Evolutionary conservation across 257 asterid genomes (phyloP), one percentile per base, ranked within the genome.

Genomic region (Gentiana straminea): DNA sequence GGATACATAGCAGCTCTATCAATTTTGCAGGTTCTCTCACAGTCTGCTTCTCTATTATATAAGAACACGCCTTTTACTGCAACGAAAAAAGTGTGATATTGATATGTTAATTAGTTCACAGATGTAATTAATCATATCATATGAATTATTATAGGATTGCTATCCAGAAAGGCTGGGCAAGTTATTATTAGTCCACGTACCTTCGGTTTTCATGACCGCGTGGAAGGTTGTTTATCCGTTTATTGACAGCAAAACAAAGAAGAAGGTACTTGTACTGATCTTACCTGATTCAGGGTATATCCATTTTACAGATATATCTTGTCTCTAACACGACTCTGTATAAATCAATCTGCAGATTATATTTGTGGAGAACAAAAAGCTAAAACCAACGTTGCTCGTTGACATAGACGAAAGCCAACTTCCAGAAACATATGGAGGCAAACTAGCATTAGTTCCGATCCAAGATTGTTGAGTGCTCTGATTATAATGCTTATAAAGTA

Each of bases 81-180:
- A 41, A 5, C 9, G 46, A 1, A 11, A 38, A 15, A 44, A 11
- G 43, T 51, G 32, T 39, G 50, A 41, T 57, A 7, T 51, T 33
- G 6, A 7, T 32, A 5, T 1, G 2, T 34, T 8, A 34, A 48
- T 7, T 24, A 51, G 33, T 48, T 65, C 10, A 41, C 46, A 4
- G 37, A 5, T 24, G n/a, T 44, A 51, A 24, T 47, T 15, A 24
- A 24, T 24, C 24, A 24, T 24, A 8, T 58, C 33, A 8, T 52
- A 57, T 33, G 4, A 54, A 8, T 63, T 13, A 24, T 24, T 24
- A 49, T 73, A 86, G 97, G 95, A 89, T 60, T 86, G 73, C 81
- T 89, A 81, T 69, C 97, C 97, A 0, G 95, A 89, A 84, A 81
- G 97, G 81, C 88, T 89, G 51, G 92, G 93, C 45, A 86, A 80